Base-by-base conservation (phyloP, 257 asterid genomes). In the Nicotiana sylvestris region DNA sequence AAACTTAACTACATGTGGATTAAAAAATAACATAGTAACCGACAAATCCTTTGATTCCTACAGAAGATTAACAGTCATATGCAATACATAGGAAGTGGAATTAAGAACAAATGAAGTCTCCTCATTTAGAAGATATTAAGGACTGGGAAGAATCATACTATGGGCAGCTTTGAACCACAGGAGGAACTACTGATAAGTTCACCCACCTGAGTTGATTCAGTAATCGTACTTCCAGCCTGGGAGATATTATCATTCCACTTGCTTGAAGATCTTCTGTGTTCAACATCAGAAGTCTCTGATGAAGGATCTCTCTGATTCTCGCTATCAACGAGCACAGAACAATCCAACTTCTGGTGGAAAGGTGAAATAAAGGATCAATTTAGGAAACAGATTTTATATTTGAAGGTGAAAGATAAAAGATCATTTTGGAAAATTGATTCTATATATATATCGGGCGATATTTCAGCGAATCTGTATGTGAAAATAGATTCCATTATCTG, bases 241-340 rank as follows among this genome's bases (percentile, higher is more conserved):
- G 98, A 94, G 81, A 87, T 77, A 85, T 92, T 97, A 87, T 93
- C 99, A 90, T 89, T 94, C 91, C 91, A 91, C 86, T 89, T 93
- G 95, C 94, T 89, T 81, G 91, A 95, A 86, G 92, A 86, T 87
- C 92, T 89, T 87, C 86, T 80, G 81, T 88, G 91, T 83, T 87
- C 87, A 83, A 85, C 85, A 85, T 85, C 90, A 83, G 82, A 82
- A 80, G 86, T 87, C 81, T 86, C 88, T 82, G 96, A 85, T 85
- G 90, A 66, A 82, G 90, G 87, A 86, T 90, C 91, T 82, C 89
- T 91, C 85, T 84, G 85, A 86, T 85, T 88, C 83, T 90, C 91
- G 72, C 90, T 89, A 46, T 89, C 88, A 83, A 84, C 81, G 81
- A 87, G 91, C 87, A 86, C 82, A 86, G 92, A 88, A 88, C 86